phyloP scores from a whole-genome alignment of 768 basidiomycete genomes.

The Boletus pseudopeckii region DNA sequence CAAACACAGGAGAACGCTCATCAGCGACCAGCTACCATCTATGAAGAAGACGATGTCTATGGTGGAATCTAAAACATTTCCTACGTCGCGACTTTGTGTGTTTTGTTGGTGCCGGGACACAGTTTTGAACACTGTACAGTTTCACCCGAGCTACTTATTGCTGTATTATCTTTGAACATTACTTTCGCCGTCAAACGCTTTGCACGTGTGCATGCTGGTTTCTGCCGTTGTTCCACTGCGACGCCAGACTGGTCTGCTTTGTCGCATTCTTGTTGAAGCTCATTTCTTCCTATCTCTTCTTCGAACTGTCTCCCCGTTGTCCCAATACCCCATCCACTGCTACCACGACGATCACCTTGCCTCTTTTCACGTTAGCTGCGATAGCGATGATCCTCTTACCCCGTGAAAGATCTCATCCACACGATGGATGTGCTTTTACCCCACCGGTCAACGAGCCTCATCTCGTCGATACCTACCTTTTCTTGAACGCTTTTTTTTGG shows the following conservation, averaged over 20 bases:
- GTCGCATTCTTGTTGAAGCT: conserved; percentile 11
- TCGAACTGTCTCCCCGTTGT: conserved; percentile 8
- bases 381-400: conserved; percentile 3
- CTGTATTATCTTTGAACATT: conserved; percentile 23
- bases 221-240: conserved; percentile 21
- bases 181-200: not conserved
- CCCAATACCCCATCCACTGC: conserved; percentile 4
- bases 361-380: not conserved
- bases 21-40: conserved; percentile 47
- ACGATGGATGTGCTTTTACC: conserved; percentile 23
- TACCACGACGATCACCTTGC: not conserved
- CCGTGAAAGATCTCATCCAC: conserved; percentile 18
- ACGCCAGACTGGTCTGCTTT: conserved; percentile 26
- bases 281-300: not conserved
- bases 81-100: conserved; percentile 1
- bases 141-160: conserved; percentile 15
- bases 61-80: conserved; percentile 51
- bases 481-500: not conserved
- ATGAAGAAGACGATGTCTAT: conserved; percentile 67
- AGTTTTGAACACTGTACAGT: conserved; percentile 18
- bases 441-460: conserved; percentile 35
- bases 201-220: conserved; percentile 21
- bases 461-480: conserved; percentile 35
- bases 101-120: conserved; percentile 9
- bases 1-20: conserved; percentile 14